Base-by-base conservation (phyloP, 1,139 yeast species). In the Suhomyces chickasaworum region DNA sequence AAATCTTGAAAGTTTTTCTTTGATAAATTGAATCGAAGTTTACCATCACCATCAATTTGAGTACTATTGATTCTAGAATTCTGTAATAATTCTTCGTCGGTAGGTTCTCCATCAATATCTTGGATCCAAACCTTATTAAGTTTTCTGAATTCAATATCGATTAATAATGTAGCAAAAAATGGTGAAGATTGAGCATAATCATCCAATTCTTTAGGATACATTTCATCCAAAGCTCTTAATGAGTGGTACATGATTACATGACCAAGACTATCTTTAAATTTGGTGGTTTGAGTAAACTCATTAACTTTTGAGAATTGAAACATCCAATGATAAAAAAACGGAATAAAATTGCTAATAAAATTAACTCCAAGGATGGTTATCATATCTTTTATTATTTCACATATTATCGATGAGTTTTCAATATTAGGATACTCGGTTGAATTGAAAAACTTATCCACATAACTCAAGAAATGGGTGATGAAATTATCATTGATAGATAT, bases 261-360 rank as follows among this genome's bases (percentile, higher is more conserved):
- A 3, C 73, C 76, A 44, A 72, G 56, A 3, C 77, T 65, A 41
- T 75, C 78, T 42, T 60, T 65, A 12, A 64, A 51, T 30, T 54
- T 57, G 15, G 53, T 44, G 33, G 53, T 45, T 20, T 50, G 55
- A 6, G 50, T 47, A 30, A 56, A 53, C 22, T 54, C 56, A 13
- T 50, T 48, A 10, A 49, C 35, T 4, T 48, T 44, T 16, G 50
- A 49, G 17, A 54, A 46, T 12, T 63, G 58, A 37, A 69, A 48
- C 40, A 68, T 66, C 82, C 83, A 78, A 50, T 71, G 72, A 51
- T 68, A 70, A 54, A 77, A 75, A 54, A 71, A 77, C 5, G 82
- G 79, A 7, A 78, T 53, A 42, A 71, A 76, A 54, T 77, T 77
- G 49, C 64, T 66, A 13, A 75, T 54, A 33, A 78, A 73, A 52